phyloP scores from a whole-genome alignment of 345 rosid species.

The Laguncularia racemosa region DNA sequence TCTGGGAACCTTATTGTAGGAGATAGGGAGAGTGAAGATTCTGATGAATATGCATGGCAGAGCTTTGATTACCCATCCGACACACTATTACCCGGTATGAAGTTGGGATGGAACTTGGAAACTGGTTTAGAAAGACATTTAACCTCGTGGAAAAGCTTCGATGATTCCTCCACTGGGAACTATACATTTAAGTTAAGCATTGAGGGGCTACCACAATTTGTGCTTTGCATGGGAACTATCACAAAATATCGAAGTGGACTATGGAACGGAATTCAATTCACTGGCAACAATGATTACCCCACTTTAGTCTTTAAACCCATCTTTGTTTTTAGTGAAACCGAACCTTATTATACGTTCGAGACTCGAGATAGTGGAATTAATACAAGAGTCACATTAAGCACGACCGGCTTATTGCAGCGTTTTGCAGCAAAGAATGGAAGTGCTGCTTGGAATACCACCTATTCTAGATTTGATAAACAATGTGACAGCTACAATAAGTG shows the following conservation, averaged over 20 bases:
- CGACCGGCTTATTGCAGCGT: background rate
- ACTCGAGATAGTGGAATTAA: background rate
- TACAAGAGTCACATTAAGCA: background rate
- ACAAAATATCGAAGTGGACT: slow-evolving; percentile 11
- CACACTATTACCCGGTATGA: slow-evolving; percentile 28
- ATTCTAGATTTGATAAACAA: background rate
- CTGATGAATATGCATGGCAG: slow-evolving; percentile 22
- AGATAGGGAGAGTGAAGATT: background rate
- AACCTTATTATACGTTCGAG: slow-evolving; percentile 13
- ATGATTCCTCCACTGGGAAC: slow-evolving; percentile 24
- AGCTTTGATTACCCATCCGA: slow-evolving; percentile 30
- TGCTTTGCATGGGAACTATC: slow-evolving; percentile 12
- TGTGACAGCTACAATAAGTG: slow-evolving; percentile 4
- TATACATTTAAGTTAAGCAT: slow-evolving; percentile 9
- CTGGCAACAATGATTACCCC: slow-evolving; percentile 12
- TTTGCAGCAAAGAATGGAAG: background rate
- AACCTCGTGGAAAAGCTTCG: slow-evolving; percentile 19
- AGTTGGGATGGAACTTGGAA: slow-evolving; percentile 13
- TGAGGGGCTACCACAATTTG: slow-evolving; percentile 6
- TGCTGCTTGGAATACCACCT: slow-evolving; percentile 1
- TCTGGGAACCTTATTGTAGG: slow-evolving; percentile 29
- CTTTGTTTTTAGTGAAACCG: slow-evolving; percentile 12
- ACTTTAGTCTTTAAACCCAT: slow-evolving; percentile 1
- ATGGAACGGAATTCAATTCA: slow-evolving; percentile 31
- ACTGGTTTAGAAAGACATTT: slow-evolving; percentile 5